Percentiles rank a stretch among this genome's conserved stretches.
phyloP scores from a whole-genome alignment of 169 alveolate species.

The Cryptosporidium canis region DNA sequence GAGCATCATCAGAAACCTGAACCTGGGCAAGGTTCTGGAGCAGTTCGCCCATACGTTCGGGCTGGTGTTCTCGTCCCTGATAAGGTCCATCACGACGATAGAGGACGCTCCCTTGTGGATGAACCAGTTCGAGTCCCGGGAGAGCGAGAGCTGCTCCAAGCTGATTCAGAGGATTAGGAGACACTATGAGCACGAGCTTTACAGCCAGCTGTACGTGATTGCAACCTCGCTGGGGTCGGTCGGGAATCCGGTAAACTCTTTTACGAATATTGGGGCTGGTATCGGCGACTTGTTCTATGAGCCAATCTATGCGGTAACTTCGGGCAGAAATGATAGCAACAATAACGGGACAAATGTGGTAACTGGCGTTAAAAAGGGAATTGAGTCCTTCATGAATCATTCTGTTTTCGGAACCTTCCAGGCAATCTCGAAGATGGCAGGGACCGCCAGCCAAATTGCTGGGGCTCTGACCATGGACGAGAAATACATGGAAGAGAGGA shows the following conservation, averaged over 20 bases:
- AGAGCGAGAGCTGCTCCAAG: constrained; percentile 15
- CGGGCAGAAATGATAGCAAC: constrained; percentile 28
- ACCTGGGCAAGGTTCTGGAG: constrained; percentile 29
- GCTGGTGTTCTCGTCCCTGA: constrained; percentile 39
- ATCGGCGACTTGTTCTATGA: constrained; percentile 68
- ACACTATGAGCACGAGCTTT: constrained; percentile 65
- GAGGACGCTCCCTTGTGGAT: constrained; percentile 72
- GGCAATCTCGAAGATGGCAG: constrained; percentile 79
- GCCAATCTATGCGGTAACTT: constrained; percentile 69
- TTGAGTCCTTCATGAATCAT: constrained; percentile 76
- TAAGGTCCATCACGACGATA: constrained; percentile 58
- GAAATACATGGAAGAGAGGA: constrained; percentile 75
- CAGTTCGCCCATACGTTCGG: constrained; percentile 63
- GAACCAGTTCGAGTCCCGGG: constrained; percentile 42
- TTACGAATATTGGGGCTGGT: constrained; percentile 71
- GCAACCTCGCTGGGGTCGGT: constrained; percentile 71
- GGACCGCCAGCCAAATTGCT: constrained; percentile 79
- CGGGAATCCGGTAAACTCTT: constrained; percentile 71
- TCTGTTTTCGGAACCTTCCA: constrained; percentile 81
- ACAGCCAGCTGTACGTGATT: constrained; percentile 46
- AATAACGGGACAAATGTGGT: constrained; percentile 74
- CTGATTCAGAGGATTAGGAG: constrained; percentile 36
- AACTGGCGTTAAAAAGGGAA: constrained; percentile 78
- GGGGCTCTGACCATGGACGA: constrained; percentile 80
- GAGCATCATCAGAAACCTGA: constrained; percentile 2